phyloP scores from a whole-genome alignment of 208 protist species.

The Trypanosoma boissoni region DNA sequence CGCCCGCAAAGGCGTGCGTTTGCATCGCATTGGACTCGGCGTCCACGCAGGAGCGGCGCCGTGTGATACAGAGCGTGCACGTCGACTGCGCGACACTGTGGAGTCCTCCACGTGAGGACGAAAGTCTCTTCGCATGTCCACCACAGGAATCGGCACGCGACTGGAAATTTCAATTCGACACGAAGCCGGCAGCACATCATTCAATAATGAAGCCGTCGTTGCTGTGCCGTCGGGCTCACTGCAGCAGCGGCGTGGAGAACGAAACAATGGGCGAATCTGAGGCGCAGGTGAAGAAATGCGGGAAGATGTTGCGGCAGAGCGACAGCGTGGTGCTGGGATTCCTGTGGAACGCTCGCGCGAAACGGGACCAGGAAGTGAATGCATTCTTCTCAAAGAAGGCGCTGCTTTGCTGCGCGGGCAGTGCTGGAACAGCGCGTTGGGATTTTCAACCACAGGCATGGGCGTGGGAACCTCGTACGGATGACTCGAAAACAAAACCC shows the following conservation, averaged over 20 bases:
- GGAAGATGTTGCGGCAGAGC: no score
- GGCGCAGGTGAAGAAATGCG: no score
- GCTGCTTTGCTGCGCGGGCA: no score
- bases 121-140: slow-evolving; percentile 60
- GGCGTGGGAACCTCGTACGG: neutral
- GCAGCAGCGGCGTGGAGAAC: slow-evolving; percentile 6
- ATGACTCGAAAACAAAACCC: no score
- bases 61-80: no score
- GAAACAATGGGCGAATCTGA: neutral
- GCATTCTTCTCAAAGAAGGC: no score
- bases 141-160: slow-evolving; percentile 32
- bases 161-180: neutral
- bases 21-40: slow-evolving; percentile 33
- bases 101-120: slow-evolving; percentile 38
- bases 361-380: no score
- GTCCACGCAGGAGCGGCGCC: no score
- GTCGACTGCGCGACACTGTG: no score
- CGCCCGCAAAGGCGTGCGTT: slow-evolving; percentile 31
- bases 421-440: neutral
- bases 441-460: neutral
- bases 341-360: no score
- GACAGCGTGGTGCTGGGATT: no score
- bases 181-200: neutral
- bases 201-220: neutral
- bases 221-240: neutral